phyloP scores from a whole-genome alignment of 768 basidiomycete species.

The Megacollybia marginata region DNA sequence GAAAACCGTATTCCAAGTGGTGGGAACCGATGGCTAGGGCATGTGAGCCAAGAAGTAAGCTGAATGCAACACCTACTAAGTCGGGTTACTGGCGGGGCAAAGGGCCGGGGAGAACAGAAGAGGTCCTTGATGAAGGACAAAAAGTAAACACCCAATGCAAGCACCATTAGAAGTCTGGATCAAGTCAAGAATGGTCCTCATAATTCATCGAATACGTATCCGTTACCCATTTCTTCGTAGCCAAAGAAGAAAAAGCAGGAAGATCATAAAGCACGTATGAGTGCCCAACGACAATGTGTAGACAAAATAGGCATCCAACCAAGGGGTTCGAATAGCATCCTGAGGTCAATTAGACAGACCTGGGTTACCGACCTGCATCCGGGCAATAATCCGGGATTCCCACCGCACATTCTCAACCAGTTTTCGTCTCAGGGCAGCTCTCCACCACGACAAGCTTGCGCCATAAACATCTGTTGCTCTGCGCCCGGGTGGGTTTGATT shows the following conservation, averaged over 20 bases:
- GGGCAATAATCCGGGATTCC: constrained; percentile 57
- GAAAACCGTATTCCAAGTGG: constrained; percentile 91
- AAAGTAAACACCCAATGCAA: constrained; percentile 78
- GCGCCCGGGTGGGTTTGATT: constrained; percentile 17
- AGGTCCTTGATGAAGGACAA: constrained; percentile 86
- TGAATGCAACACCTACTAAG: constrained; percentile 47
- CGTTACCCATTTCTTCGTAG: constrained; percentile 57
- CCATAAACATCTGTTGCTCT: constrained; percentile 55
- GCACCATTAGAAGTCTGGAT: constrained; percentile 55
- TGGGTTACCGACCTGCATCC: constrained; percentile 56
- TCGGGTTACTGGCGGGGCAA: constrained; percentile 85
- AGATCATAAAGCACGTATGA: constrained; percentile 93
- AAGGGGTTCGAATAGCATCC: constrained; percentile 34
- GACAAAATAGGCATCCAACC: constrained; percentile 77
- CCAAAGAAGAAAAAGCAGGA: constrained; percentile 91
- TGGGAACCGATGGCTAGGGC: constrained; percentile 63
- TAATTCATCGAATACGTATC: constrained; percentile 37
- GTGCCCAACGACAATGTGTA: constrained; percentile 76
- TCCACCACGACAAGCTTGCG: constrained; percentile 55
- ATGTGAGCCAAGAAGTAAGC: not conserved
- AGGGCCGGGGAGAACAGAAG: constrained; percentile 85
- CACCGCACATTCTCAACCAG: constrained; percentile 45
- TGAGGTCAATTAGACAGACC: not conserved
- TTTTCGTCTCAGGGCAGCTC: constrained; percentile 47
- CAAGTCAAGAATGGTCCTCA: not conserved